Conservation (phyloP, 805 yeast genomes). For the Barnettozyma sp. region DNA sequence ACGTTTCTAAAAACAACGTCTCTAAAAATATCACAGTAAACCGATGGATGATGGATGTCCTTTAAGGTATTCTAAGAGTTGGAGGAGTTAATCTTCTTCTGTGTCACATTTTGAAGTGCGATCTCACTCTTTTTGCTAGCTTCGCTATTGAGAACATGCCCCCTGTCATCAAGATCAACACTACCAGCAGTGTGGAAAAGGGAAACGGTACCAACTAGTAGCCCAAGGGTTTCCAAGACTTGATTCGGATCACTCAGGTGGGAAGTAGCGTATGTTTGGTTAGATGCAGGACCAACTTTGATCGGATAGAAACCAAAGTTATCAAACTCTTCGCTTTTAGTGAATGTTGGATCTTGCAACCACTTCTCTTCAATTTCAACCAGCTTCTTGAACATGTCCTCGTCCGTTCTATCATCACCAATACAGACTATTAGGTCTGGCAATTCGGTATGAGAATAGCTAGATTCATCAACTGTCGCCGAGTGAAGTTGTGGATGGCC, state of each 20-base stretch:
- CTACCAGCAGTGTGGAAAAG: slow-evolving; percentile 73
- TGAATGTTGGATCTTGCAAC: slow-evolving; percentile 33
- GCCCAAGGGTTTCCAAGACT: slow-evolving; percentile 77
- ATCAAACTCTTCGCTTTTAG: slow-evolving; percentile 39
- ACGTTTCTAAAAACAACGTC: too few relatives aligned
- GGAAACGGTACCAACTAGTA: slow-evolving; percentile 72
- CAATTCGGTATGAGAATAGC: slow-evolving; percentile 35
- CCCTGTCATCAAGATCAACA: slow-evolving; percentile 69
- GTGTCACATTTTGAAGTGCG: slow-evolving; percentile 16
- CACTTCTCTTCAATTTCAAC: slow-evolving; percentile 53
- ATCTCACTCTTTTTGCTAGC: slow-evolving; percentile 33
- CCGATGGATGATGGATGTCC: too few relatives aligned
- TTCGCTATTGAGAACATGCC: slow-evolving; percentile 47
- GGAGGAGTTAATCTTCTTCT: slow-evolving; percentile 13
- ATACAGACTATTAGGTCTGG: slow-evolving; percentile 86
- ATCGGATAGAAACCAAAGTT: slow-evolving; percentile 71
- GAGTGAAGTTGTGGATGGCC: slow-evolving; percentile 40
- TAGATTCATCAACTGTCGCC: slow-evolving; percentile 27
- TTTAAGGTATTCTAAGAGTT: neutral
- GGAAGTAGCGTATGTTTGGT: slow-evolving; percentile 76
- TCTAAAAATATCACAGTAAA: too few relatives aligned
- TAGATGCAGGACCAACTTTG: slow-evolving; percentile 89
- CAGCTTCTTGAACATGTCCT: slow-evolving; percentile 88
- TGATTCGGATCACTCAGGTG: slow-evolving; percentile 80
- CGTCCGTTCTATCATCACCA: slow-evolving; percentile 97